phyloP scores from a whole-genome alignment of 371 early-diverging fungal genomes.

The Umbelopsis sp. region DNA sequence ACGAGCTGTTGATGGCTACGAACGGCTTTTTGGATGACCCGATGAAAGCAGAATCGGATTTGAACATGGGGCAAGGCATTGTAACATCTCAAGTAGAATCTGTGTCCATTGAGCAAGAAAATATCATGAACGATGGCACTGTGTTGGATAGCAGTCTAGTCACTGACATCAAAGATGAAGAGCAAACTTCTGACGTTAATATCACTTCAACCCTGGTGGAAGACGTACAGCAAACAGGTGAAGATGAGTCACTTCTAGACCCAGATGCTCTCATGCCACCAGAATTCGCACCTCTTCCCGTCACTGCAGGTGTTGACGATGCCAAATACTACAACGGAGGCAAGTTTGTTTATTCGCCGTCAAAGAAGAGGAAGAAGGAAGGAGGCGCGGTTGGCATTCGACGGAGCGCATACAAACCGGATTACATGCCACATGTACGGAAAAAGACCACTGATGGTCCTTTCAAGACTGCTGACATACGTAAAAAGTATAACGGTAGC shows the following conservation, averaged over 20 bases:
- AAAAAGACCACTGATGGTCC: constrained; percentile 10
- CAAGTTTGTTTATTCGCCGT: constrained; percentile 44
- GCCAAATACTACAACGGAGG: constrained; percentile 51
- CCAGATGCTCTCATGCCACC: constrained; percentile 33
- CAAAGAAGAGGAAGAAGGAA: constrained; percentile 16
- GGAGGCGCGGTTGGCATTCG: not conserved
- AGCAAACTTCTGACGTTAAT: not conserved
- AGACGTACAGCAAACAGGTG: not conserved
- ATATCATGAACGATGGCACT: not conserved
- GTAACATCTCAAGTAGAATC: not conserved
- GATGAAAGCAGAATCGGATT: not conserved
- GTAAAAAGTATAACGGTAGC: not conserved
- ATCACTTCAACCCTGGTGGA: not conserved
- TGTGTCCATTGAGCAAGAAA: not conserved
- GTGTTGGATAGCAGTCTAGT: not conserved
- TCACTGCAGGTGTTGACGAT: constrained; percentile 41
- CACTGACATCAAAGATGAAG: not conserved
- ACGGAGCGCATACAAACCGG: constrained; percentile 40
- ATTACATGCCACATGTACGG: constrained; percentile 38
- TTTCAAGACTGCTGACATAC: not conserved
- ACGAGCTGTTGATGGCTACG: constrained; percentile 19
- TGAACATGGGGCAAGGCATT: not conserved
- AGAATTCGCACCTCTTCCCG: constrained; percentile 51
- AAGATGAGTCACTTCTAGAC: constrained; percentile 19
- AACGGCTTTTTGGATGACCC: constrained; percentile 16